Conservation (phyloP, 2,329 filamentous ascomycete genomes). For the Raffaelea arxii region DNA sequence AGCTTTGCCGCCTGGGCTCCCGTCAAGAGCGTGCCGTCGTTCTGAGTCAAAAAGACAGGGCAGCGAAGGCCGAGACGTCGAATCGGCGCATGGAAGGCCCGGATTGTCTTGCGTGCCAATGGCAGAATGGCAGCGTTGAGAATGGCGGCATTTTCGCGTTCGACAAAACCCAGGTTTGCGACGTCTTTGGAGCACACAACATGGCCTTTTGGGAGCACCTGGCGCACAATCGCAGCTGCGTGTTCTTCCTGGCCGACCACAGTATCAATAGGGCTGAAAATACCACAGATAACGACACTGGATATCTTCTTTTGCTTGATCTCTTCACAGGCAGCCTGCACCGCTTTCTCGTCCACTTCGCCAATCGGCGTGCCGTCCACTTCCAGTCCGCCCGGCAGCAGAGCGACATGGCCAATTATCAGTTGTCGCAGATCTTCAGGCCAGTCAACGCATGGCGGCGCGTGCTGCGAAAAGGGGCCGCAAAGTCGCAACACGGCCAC, state of each 20-base stretch:
- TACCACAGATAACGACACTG: conserved; percentile 36
- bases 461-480: conserved; percentile 41
- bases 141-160: conserved; percentile 56
- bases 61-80: conserved; percentile 37
- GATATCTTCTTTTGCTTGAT: conserved; percentile 33
- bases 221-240: conserved; percentile 30
- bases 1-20: conserved; percentile 42
- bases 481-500: conserved; percentile 47
- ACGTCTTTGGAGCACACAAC: conserved; percentile 43
- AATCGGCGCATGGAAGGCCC: conserved; percentile 44
- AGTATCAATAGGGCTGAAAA: conserved; percentile 45
- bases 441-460: conserved; percentile 43
- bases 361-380: conserved; percentile 38
- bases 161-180: conserved; percentile 44
- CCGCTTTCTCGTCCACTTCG: conserved; percentile 31
- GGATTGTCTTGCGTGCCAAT: conserved; percentile 48
- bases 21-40: conserved; percentile 51
- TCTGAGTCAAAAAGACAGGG: conserved; percentile 52
- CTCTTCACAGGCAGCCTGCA: conserved; percentile 26
- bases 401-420: conserved; percentile 33
- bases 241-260: conserved; percentile 37
- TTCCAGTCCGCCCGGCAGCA: conserved; percentile 40
- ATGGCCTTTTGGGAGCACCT: conserved; percentile 29
- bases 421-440: conserved; percentile 36
- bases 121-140: conserved; percentile 52